These are phyloP conservation scores for Ophiostoma ips DNA, from an alignment of 2,329 filamentous ascomycete genomes.

Conservation along the genomic window DNA sequence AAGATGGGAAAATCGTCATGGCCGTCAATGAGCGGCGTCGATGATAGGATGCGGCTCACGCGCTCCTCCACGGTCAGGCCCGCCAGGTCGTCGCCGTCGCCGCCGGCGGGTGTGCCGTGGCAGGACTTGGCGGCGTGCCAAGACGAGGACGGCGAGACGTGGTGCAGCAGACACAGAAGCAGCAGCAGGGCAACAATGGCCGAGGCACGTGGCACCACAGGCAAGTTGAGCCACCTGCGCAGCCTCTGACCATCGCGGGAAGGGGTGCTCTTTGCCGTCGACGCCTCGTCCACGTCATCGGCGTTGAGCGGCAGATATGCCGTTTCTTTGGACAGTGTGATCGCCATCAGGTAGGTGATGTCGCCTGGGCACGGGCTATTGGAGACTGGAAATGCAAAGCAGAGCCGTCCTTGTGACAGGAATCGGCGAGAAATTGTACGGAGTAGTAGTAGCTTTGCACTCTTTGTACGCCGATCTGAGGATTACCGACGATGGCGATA, in stretches of 20 bases:
- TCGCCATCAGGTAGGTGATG: not conserved
- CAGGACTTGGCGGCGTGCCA: not conserved
- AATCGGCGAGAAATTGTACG: too few species aligned
- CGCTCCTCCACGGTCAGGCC: constrained; percentile 13
- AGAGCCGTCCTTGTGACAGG: too few species aligned
- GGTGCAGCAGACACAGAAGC: not conserved
- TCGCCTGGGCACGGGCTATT: too few species aligned
- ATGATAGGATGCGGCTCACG: constrained; percentile 13
- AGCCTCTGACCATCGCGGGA: not conserved
- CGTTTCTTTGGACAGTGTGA: not conserved
- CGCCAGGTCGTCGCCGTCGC: not conserved
- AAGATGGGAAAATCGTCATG: constrained; percentile 78
- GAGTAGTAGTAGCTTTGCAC: too few species aligned
- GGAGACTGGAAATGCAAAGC: too few species aligned
- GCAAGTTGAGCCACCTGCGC: not conserved
- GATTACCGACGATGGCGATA: too few species aligned
- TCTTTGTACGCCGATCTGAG: too few species aligned
- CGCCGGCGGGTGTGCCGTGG: not conserved
- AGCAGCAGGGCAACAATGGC: not conserved
- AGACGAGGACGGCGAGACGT: not conserved
- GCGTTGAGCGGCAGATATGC: not conserved
- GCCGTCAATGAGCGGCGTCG: constrained; percentile 42
- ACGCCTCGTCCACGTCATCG: not conserved
- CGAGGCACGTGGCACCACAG: not conserved
- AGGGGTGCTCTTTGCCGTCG: not conserved